Evolutionary conservation across 306 rosid species (phyloP).

Genomic region (Sophora flavescens): DNA sequence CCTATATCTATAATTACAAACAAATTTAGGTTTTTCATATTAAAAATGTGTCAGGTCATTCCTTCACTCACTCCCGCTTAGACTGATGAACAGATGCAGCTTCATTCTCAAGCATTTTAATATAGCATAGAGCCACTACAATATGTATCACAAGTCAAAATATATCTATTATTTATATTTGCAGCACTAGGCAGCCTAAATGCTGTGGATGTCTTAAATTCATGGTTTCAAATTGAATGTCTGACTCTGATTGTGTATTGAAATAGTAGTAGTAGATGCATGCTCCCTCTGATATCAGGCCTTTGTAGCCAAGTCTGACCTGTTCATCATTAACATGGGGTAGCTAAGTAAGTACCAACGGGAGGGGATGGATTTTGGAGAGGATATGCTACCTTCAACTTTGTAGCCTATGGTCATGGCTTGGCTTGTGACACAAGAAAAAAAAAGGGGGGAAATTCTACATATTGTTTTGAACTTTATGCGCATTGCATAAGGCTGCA

Average conservation of each 20-base stretch:
- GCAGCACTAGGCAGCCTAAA: background rate
- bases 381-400: no score
- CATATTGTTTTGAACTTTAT: background rate
- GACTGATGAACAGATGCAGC: background rate
- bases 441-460: background rate
- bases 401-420: no score
- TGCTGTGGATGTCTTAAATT: background rate
- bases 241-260: background rate
- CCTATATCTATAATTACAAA: no score
- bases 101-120: background rate
- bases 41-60: slow-evolving; percentile 7
- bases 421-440: background rate
- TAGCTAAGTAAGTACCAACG: background rate
- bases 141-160: background rate
- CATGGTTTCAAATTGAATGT: background rate
- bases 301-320: background rate
- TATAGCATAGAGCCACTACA: background rate
- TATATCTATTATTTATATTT: background rate
- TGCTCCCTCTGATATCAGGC: background rate
- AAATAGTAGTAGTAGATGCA: background rate
- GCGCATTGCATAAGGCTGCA: background rate
- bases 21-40: background rate
- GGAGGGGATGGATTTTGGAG: background rate
- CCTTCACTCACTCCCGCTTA: background rate
- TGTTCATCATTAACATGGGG: background rate